phyloP scores from a whole-genome alignment of 2,329 filamentous ascomycete genomes.

The Dryadomyces quercivorus region DNA sequence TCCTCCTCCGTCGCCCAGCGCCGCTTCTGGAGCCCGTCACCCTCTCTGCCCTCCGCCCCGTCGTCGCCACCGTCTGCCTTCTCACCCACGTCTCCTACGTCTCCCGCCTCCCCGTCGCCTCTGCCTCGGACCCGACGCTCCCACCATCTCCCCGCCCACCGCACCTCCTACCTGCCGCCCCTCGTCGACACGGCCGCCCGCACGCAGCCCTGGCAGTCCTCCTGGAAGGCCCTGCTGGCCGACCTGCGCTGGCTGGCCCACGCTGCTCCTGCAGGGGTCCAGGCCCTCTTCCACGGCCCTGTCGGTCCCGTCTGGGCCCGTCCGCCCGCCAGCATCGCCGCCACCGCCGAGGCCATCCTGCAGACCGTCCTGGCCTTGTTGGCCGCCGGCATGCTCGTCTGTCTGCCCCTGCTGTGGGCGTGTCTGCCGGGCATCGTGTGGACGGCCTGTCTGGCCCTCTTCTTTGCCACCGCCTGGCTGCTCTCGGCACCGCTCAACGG shows the following conservation, averaged over 20 bases:
- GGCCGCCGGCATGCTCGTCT: slow-evolving; percentile 14
- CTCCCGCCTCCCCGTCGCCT: neutral
- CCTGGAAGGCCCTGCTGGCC: neutral
- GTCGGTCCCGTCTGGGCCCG: neutral
- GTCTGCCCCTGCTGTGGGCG: slow-evolving; percentile 16
- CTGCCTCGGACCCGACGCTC: neutral
- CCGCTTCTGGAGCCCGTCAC: slow-evolving; percentile 10
- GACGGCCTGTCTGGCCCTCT: slow-evolving; percentile 15
- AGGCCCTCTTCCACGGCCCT: neutral
- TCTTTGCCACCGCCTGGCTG: slow-evolving; percentile 13
- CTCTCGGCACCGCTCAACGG: slow-evolving; percentile 18
- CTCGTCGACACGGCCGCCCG: slow-evolving; percentile 23
- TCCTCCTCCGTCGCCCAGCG: slow-evolving; percentile 3
- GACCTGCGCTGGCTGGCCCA: slow-evolving; percentile 6
- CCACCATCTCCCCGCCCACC: neutral
- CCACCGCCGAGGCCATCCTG: slow-evolving; percentile 1
- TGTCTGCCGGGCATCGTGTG: slow-evolving; percentile 20
- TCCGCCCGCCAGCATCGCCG: neutral
- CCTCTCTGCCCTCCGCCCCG: slow-evolving; percentile 1
- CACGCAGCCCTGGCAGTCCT: slow-evolving; percentile 10
- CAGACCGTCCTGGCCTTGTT: slow-evolving; percentile 11
- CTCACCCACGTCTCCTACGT: neutral
- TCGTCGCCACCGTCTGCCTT: neutral
- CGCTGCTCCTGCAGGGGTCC: neutral
- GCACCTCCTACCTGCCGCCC: slow-evolving; percentile 21